These are phyloP conservation scores for Populus hybrid DNA, from an alignment of 441 rosid genomes.

Conservation along the genomic window DNA sequence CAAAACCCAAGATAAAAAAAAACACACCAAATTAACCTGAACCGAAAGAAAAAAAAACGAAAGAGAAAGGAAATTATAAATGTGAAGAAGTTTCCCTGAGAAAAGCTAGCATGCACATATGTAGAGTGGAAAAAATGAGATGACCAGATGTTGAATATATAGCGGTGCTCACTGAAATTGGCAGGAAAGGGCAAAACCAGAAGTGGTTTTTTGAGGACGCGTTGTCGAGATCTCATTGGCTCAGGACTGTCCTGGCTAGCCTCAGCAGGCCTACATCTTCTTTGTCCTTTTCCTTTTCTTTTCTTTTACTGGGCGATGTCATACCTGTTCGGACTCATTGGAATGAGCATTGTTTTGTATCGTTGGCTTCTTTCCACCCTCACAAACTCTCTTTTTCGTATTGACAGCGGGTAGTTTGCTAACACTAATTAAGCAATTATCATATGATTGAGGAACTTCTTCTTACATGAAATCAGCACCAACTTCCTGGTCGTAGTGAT, in stretches of 20 bases:
- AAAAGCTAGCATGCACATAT: slow-evolving; percentile 24
- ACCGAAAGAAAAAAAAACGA: not conserved
- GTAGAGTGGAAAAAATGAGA: slow-evolving; percentile 9
- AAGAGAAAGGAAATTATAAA: not conserved
- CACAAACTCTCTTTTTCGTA: not conserved
- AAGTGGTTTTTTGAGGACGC: slow-evolving; percentile 5
- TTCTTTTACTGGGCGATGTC: not conserved
- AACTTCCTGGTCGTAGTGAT: not conserved
- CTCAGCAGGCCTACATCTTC: not conserved
- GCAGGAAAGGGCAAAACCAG: slow-evolving; percentile 16
- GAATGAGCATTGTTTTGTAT: not conserved
- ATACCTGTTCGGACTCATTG: not conserved
- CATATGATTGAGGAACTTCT: not conserved
- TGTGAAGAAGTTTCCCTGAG: slow-evolving; percentile 8
- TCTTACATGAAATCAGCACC: not conserved
- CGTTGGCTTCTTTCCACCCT: not conserved
- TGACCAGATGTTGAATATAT: not conserved
- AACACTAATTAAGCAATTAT: not conserved
- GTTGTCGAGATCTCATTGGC: slow-evolving; percentile 35
- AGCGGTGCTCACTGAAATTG: not conserved
- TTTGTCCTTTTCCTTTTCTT: slow-evolving; percentile 24
- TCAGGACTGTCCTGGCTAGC: not conserved
- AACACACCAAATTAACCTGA: slow-evolving; percentile 1
- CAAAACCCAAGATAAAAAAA: slow-evolving; percentile 24
- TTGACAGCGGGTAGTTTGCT: not conserved